phyloP scores from a whole-genome alignment of 768 basidiomycete genomes.

The Kwoniella shandongensis region DNA sequence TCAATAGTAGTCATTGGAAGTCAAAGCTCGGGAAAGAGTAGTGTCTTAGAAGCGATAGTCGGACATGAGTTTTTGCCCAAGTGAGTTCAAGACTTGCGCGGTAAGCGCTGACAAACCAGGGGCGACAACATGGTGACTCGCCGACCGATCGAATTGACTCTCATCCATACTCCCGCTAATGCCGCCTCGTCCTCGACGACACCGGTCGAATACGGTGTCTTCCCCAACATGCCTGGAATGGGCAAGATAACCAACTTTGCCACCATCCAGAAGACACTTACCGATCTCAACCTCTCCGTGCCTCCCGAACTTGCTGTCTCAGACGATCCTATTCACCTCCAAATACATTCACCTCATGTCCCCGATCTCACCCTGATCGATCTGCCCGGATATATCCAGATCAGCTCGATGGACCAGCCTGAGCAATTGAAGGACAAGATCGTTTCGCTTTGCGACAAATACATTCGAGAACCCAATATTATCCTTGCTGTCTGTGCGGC shows the following conservation, averaged over 20 bases:
- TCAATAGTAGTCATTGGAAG: conserved; percentile 98
- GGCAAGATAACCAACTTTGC: conserved; percentile 87
- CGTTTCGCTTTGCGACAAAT: conserved; percentile 81
- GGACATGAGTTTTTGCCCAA: conserved; percentile 98
- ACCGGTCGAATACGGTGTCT: conserved; percentile 81
- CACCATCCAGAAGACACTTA: conserved; percentile 87
- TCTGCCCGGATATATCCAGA: conserved; percentile 94
- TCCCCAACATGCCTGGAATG: conserved; percentile 76
- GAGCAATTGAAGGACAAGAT: conserved; percentile 93
- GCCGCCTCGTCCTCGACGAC: conserved; percentile 57
- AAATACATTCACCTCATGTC: conserved; percentile 92
- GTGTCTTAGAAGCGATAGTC: conserved; percentile 93
- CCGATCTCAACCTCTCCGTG: conserved; percentile 92
- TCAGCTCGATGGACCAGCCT: conserved; percentile 91
- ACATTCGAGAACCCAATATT: conserved; percentile 99
- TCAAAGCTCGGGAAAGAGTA: conserved; percentile 98
- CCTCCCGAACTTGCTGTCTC: conserved; percentile 87
- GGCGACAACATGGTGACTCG: conserved; percentile 99
- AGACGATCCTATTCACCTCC: conserved; percentile 90
- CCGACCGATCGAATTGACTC: conserved; percentile 94
- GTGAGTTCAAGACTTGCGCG: conserved; percentile 66
- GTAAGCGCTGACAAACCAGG: conserved; percentile 56
- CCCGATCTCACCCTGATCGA: conserved; percentile 98
- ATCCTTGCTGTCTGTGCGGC: conserved; percentile 98
- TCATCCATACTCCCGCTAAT: conserved; percentile 79